Base-by-base conservation (phyloP, 148 eudicot species). In the Vaccinium macrocarpon region DNA sequence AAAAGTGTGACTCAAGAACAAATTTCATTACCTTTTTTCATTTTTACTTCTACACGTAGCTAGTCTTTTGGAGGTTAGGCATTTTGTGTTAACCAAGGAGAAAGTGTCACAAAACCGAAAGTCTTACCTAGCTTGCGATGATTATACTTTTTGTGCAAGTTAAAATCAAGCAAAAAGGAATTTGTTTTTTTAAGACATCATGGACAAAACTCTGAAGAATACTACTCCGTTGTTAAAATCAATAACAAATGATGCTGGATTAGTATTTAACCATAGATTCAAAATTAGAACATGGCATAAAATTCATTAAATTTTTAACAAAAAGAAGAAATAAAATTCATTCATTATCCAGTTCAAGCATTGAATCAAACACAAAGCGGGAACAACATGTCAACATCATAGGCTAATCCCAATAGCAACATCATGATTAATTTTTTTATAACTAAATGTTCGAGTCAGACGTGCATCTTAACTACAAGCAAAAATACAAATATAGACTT, bases 401-500 rank as follows among this genome's bases (percentile, higher is more conserved):
- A 15, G 27, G 32, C 29, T 6, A 77, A 14, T 25, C 42, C 9
- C n/a, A n/a, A 52, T 25, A 51, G 12, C 56, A 42, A 42, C 46
- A 42, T 42, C 46, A 42, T 4, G 46, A 42, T 42, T 42, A 42
- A 42, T 42, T 42, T 42, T 42, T 42, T 42, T 42, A 42, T 42
- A 42, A 42, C 46, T 4, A 8, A 21, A 2, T 59, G 25, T 59
- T 8, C 25, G 10, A 11, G 19, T 9, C 19, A 59, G 8, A 6
- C 0, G 2, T n/a, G 9, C 64, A 42, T 6, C 42, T 38, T 5
- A 38, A 5, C 3, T 56, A 56, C 1, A 0, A 62, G 12, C 0
- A 64, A 64, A 10, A 64, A 50, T 64, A 11, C 23, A 12, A 64
- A 10, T 8, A 2, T 23, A 2, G 57, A 53, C 92, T 85, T 82